Evolutionary conservation across 2,329 filamentous ascomycete species (phyloP).

Genomic region (Fusarium austroafricanum): DNA sequence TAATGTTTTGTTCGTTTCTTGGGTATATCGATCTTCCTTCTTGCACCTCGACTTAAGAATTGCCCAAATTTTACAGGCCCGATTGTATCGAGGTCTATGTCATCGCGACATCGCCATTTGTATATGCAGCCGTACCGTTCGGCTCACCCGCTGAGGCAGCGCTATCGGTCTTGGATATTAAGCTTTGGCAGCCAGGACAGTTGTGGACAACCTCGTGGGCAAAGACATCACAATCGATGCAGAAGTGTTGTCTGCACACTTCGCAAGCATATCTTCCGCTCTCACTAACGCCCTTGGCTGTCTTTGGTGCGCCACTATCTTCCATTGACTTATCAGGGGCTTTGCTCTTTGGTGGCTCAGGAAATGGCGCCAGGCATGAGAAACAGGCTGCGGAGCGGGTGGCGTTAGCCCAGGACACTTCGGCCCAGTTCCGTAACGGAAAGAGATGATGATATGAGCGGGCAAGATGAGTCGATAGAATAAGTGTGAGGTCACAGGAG

Average conservation of each 20-base stretch:
- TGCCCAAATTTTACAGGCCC: not conserved
- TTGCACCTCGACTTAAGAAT: not conserved
- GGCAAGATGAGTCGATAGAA: constrained; percentile 92
- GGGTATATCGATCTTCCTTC: constrained; percentile 25
- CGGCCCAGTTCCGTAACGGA: constrained; percentile 88
- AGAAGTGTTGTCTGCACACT: constrained; percentile 91
- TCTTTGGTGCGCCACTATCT: constrained; percentile 35
- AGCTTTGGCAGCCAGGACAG: constrained; percentile 86
- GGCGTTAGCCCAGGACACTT: constrained; percentile 86
- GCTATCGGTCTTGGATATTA: constrained; percentile 42
- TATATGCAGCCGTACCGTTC: constrained; percentile 49
- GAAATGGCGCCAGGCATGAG: constrained; percentile 81
- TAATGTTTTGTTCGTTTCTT: constrained; percentile 22
- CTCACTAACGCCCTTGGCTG: constrained; percentile 78
- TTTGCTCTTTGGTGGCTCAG: constrained; percentile 54
- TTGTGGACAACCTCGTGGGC: constrained; percentile 95
- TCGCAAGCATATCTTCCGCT: constrained; percentile 90
- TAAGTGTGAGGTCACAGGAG: constrained; percentile 89
- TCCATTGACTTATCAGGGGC: constrained; percentile 40
- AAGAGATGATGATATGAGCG: constrained; percentile 95
- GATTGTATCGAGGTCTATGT: constrained; percentile 8
- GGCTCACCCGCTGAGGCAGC: constrained; percentile 35
- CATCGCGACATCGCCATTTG: constrained; percentile 60
- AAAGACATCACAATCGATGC: constrained; percentile 97
- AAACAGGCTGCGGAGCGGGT: constrained; percentile 74